Conservation (phyloP, 2,329 filamentous ascomycete genomes). For the Domatiomyces globalis region DNA sequence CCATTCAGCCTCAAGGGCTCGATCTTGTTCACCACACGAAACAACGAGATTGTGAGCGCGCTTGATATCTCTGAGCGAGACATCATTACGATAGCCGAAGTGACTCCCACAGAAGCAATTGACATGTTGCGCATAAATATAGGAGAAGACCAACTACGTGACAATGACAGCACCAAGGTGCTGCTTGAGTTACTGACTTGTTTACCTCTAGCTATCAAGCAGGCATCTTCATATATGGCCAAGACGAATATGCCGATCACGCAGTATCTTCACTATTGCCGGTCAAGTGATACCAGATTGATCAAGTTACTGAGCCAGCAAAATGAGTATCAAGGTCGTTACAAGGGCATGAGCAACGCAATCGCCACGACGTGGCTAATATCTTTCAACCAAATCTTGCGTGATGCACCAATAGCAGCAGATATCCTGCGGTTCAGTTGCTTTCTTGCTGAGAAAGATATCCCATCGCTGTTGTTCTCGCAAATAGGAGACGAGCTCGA, state of each 20-base stretch:
- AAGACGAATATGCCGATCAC: slow-evolving; percentile 13
- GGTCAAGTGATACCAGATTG: slow-evolving; percentile 14
- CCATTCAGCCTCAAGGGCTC: slow-evolving; percentile 9
- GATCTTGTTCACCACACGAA: slow-evolving; percentile 15
- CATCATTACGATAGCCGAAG: slow-evolving; percentile 1
- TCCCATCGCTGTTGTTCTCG: slow-evolving; percentile 23
- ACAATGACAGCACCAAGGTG: not conserved
- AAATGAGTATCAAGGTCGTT: slow-evolving; percentile 22
- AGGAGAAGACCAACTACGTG: slow-evolving; percentile 2
- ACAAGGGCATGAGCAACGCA: slow-evolving; percentile 21
- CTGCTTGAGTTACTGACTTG: slow-evolving; percentile 17
- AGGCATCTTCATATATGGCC: slow-evolving; percentile 22
- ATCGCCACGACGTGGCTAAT: slow-evolving; percentile 27
- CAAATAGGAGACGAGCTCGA: slow-evolving; percentile 8
- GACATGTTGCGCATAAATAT: slow-evolving; percentile 10
- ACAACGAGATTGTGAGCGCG: not conserved
- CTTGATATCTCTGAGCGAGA: not conserved
- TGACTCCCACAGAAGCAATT: slow-evolving; percentile 7
- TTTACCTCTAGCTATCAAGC: slow-evolving; percentile 23
- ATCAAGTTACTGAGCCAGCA: slow-evolving; percentile 21
- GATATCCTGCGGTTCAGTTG: slow-evolving; percentile 24
- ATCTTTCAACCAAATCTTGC: slow-evolving; percentile 24
- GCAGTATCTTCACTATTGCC: slow-evolving; percentile 11
- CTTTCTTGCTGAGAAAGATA: slow-evolving; percentile 21
- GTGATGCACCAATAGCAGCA: slow-evolving; percentile 20